Evolutionary conservation across 1,284 basidiomycete genomes (phyloP), one percentile per base, ranked within the genome.

Genomic region (Trichosporon faecale): DNA sequence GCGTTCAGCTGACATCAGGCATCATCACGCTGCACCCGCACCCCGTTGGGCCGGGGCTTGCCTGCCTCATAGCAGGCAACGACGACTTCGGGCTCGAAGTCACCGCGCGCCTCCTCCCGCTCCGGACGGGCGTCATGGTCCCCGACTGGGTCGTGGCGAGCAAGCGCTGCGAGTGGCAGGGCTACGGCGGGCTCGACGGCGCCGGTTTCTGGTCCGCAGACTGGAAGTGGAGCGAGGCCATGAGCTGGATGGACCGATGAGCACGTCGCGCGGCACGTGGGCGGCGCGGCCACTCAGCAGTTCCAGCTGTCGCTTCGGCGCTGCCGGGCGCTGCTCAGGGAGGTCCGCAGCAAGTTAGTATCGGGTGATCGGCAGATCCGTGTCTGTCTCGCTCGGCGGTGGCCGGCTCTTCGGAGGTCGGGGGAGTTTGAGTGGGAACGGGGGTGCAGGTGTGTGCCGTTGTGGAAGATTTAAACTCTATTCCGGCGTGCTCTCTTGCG

Each of bases 131-230:
- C 3, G 85, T 93, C 1, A 75, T 74, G 11, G 77, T 82, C 14
- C 91, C 92, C 1, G 91, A 92, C 76, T 94, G 91, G 91, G 77
- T 91, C 1, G 85, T 93, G 18, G 83, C 89, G 1, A 86, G 87
- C 8, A 79, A 82, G 2, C 79, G 83, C 9, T 85, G 87, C 12
- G 89, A 89, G 74, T 79, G 75, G 65, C 82, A 87, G 21, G 91
- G 89, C 11, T 88, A 90, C 14, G 91, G 87, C 12, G 92, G 90
- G 0, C 83, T 93, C n/a, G 79, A 87, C 16, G 91, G 88, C 25
- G 90, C 83, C 18, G 84, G 84, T 74, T 82, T 77, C 72, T 82
- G 79, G 79, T 66, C 72, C 52, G 73, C 60, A 0, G 70, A 77
- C 16, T 81, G 79, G 80, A 67, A 67, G 5, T 82, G 76, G 74